Evolutionary conservation across 1,284 basidiomycete genomes (phyloP).

Genomic region (Vanrija pseudolonga): DNA sequence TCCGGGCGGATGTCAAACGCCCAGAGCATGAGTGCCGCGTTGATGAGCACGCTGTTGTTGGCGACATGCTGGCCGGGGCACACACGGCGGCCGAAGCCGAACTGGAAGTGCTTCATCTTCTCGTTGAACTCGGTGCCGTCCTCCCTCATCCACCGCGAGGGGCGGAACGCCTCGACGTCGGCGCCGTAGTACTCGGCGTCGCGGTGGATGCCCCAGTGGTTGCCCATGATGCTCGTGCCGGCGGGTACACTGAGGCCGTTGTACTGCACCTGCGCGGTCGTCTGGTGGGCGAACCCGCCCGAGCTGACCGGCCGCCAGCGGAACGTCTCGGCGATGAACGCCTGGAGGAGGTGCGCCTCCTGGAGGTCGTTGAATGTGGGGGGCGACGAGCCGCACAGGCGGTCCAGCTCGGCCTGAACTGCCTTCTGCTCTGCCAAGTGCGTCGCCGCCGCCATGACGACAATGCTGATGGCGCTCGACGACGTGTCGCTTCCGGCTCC

Average conservation of each 20-base stretch:
- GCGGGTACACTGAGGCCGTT: not conserved
- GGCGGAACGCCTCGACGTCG: constrained; percentile 24
- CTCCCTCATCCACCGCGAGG: constrained; percentile 22
- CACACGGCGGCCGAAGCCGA: constrained; percentile 33
- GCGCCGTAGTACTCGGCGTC: constrained; percentile 24
- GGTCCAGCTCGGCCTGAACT: constrained; percentile 62
- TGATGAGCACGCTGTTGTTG: constrained; percentile 43
- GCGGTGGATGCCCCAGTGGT: constrained; percentile 25
- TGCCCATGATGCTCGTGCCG: constrained; percentile 4
- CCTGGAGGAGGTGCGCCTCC: constrained; percentile 5
- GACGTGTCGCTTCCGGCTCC: constrained; percentile 45
- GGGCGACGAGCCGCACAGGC: not conserved
- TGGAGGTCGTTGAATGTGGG: constrained; percentile 14
- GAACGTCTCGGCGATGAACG: constrained; percentile 15
- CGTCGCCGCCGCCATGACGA: constrained; percentile 61
- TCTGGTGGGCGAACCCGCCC: constrained; percentile 18
- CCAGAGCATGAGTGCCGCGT: constrained; percentile 43
- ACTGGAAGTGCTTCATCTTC: constrained; percentile 22
- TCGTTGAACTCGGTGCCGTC: constrained; percentile 14
- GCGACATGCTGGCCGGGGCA: constrained; percentile 49
- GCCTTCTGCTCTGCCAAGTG: constrained; percentile 57
- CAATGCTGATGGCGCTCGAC: constrained; percentile 57
- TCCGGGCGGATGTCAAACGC: constrained; percentile 29
- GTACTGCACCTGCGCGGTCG: constrained; percentile 5
- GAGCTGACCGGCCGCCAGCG: constrained; percentile 20